Conservation (phyloP, 2,329 filamentous ascomycete species). For the Paramyrothecium roridum region DNA sequence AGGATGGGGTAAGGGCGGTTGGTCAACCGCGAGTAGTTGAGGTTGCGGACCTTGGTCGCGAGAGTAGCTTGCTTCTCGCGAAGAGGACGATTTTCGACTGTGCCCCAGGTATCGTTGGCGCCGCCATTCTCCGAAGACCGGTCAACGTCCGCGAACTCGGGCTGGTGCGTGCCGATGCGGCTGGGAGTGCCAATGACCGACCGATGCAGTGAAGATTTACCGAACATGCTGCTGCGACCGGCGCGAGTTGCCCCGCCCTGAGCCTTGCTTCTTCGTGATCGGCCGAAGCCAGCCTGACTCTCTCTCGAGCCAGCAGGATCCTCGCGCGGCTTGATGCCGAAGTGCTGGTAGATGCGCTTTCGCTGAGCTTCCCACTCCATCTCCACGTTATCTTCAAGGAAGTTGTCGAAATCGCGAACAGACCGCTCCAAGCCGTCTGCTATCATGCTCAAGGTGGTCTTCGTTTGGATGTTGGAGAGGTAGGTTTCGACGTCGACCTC, state of each 20-base stretch:
- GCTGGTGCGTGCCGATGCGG: constrained; percentile 60
- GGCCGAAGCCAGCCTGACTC: constrained; percentile 55
- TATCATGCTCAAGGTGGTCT: constrained; percentile 89
- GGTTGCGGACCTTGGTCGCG: constrained; percentile 71
- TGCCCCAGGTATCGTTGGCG: constrained; percentile 38
- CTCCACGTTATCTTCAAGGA: constrained; percentile 90
- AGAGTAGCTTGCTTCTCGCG: constrained; percentile 84
- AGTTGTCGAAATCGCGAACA: constrained; percentile 86
- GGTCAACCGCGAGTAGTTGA: constrained; percentile 71
- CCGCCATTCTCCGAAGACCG: constrained; percentile 49
- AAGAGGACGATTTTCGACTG: constrained; percentile 68
- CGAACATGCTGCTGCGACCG: constrained; percentile 49
- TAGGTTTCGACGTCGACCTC: constrained; percentile 76
- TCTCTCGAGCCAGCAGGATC: constrained; percentile 39
- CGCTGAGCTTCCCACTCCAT: constrained; percentile 96
- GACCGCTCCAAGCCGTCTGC: constrained; percentile 87
- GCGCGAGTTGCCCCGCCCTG: constrained; percentile 47
- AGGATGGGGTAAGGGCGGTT: constrained; percentile 70
- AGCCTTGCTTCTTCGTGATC: constrained; percentile 50
- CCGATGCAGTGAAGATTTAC: constrained; percentile 67
- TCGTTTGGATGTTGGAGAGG: constrained; percentile 80
- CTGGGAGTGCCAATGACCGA: constrained; percentile 84
- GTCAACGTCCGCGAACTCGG: constrained; percentile 67
- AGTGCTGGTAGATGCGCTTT: constrained; percentile 91
- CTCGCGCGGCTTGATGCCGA: constrained; percentile 72